These are phyloP conservation scores for Aspergillus pseudoterreus DNA, from an alignment of 2,329 filamentous ascomycete species.

Conservation along the genomic window DNA sequence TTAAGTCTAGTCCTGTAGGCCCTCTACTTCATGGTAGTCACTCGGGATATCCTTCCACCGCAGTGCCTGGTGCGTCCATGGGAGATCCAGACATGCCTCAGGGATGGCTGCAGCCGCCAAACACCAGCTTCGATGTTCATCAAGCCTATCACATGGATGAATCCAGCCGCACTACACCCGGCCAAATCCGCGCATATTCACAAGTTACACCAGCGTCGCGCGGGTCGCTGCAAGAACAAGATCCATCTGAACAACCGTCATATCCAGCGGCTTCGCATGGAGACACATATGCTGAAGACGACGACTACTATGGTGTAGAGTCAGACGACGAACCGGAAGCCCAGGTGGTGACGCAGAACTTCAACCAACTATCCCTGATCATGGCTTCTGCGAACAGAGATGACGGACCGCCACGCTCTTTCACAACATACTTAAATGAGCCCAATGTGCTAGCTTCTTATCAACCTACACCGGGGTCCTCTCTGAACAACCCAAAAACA, in stretches of 20 bases:
- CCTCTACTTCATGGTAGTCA: not conserved
- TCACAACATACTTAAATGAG: constrained; percentile 47
- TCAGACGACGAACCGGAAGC: constrained; percentile 57
- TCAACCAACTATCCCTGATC: constrained; percentile 42
- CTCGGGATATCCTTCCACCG: not conserved
- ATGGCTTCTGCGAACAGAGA: constrained; percentile 42
- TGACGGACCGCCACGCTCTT: constrained; percentile 47
- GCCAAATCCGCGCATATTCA: not conserved
- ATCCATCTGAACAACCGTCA: constrained; percentile 2
- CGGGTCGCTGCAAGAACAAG: constrained; percentile 1
- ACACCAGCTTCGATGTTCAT: not conserved
- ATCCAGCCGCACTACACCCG: not conserved
- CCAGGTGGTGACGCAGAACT: constrained; percentile 31
- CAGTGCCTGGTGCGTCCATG: not conserved
- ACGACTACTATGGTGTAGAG: constrained; percentile 60
- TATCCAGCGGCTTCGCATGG: constrained; percentile 16
- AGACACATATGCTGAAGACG: constrained; percentile 48
- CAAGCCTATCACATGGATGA: not conserved
- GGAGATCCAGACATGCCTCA: not conserved
- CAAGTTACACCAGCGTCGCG: not conserved
- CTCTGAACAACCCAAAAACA: constrained; percentile 73
- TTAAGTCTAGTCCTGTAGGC: not conserved
- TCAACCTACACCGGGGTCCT: constrained; percentile 60
- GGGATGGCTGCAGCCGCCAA: not conserved
- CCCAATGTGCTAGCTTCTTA: constrained; percentile 60